phyloP scores from a whole-genome alignment of 768 basidiomycete genomes.

The Lyophyllum decastes region DNA sequence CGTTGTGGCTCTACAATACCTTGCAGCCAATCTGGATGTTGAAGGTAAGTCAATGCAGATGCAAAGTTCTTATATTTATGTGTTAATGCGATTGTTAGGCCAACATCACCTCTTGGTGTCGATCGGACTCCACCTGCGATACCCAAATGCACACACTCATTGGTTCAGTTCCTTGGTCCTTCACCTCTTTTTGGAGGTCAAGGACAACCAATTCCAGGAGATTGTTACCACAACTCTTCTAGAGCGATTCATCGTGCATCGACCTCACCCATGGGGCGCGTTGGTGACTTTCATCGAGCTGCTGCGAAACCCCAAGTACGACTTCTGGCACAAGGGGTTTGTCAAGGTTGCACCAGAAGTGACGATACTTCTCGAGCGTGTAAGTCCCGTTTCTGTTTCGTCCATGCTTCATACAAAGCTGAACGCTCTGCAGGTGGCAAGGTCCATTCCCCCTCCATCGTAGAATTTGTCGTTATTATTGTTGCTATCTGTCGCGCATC shows the following conservation, averaged over 20 bases:
- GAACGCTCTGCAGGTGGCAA: constrained; percentile 56
- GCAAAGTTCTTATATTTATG: neutral
- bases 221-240: constrained; percentile 87
- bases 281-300: constrained; percentile 93
- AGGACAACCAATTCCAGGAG: constrained; percentile 76
- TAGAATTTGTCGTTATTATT: constrained; percentile 70
- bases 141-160: constrained; percentile 97
- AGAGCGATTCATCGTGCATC: constrained; percentile 91
- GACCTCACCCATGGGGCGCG: constrained; percentile 97
- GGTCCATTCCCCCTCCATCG: constrained; percentile 69
- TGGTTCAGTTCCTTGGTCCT: constrained; percentile 95
- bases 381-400: constrained; percentile 38
- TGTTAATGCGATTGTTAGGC: constrained; percentile 52
- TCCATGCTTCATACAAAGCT: constrained; percentile 3
- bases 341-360: constrained; percentile 86
- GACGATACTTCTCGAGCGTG: constrained; percentile 80
- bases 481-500: constrained; percentile 82
- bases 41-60: constrained; percentile 62
- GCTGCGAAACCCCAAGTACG: constrained; percentile 86
- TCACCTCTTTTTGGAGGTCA: constrained; percentile 81
- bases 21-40: constrained; percentile 81
- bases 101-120: constrained; percentile 94
- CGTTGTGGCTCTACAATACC: constrained; percentile 79
- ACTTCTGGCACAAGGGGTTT: constrained; percentile 90
- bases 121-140: constrained; percentile 93